Conservation (phyloP, 306 rosid genomes). For the Vicia villosa region DNA sequence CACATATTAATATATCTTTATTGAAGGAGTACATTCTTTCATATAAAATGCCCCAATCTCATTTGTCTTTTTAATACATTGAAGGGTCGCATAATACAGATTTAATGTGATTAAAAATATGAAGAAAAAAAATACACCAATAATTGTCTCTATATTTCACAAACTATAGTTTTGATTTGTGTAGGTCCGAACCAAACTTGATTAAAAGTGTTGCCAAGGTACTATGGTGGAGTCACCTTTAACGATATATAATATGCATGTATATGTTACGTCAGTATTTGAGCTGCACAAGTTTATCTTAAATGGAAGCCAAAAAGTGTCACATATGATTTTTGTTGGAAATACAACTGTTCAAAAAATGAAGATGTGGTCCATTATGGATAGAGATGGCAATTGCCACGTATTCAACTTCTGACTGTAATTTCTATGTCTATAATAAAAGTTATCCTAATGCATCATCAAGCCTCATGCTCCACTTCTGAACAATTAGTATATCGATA, state of each 20-base stretch:
- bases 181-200: background rate
- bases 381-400: conserved; percentile 47
- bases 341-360: background rate
- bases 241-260: background rate
- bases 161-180: background rate
- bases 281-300: background rate
- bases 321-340: background rate
- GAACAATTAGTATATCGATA: conserved; percentile 2
- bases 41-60: background rate
- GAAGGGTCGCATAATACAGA: background rate
- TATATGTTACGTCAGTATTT: background rate
- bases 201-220: background rate
- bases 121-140: background rate
- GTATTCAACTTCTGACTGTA: conserved; percentile 44
- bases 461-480: conserved; percentile 5
- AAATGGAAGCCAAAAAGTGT: background rate
- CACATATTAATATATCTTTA: no score
- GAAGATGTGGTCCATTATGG: conserved; percentile 41
- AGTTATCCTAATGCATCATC: conserved; percentile 24
- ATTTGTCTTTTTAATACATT: background rate
- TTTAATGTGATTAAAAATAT: background rate
- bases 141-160: background rate
- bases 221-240: conserved; percentile 8
- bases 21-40: background rate
- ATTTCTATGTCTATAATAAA: conserved; percentile 42